These are phyloP conservation scores for Aspergillus ochraceus DNA, from an alignment of 2,329 filamentous ascomycete genomes.

Conservation along the genomic window DNA sequence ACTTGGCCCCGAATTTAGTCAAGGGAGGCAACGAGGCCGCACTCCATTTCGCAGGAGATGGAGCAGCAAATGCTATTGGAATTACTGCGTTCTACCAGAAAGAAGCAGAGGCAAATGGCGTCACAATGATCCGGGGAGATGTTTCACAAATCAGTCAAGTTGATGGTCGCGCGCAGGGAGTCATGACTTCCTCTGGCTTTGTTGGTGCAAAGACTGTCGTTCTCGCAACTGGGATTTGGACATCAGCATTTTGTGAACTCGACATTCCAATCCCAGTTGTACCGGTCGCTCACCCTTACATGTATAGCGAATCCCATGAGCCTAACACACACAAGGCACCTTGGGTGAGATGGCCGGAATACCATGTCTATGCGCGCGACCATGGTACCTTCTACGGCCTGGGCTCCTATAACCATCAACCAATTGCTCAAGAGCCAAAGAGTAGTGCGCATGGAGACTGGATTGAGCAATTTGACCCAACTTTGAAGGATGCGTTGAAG, in stretches of 20 bases:
- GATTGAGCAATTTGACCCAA: slow-evolving; percentile 23
- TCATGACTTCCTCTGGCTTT: slow-evolving; percentile 17
- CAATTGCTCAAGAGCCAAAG: slow-evolving; percentile 19
- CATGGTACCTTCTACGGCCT: slow-evolving; percentile 34
- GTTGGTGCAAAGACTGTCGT: slow-evolving; percentile 20
- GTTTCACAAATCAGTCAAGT: slow-evolving; percentile 18
- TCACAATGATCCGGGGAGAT: slow-evolving; percentile 24
- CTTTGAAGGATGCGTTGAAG: slow-evolving; percentile 18
- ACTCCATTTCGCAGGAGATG: slow-evolving; percentile 28
- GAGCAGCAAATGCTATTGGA: slow-evolving; percentile 24
- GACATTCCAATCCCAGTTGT: slow-evolving; percentile 31
- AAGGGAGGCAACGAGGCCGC: slow-evolving; percentile 20
- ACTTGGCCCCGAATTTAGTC: slow-evolving; percentile 30
- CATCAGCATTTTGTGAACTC: slow-evolving; percentile 19
- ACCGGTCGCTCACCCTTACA: slow-evolving; percentile 39
- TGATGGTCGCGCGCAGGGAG: slow-evolving; percentile 17
- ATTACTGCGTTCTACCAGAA: slow-evolving; percentile 28
- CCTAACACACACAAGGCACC: slow-evolving; percentile 23
- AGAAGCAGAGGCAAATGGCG: slow-evolving; percentile 20
- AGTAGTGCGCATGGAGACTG: slow-evolving; percentile 22
- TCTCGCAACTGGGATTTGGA: slow-evolving; percentile 35
- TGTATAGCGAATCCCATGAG: slow-evolving; percentile 24
- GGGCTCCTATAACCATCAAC: slow-evolving; percentile 34
- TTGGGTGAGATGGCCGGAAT: slow-evolving; percentile 38
- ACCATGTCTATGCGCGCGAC: slow-evolving; percentile 36